These are phyloP conservation scores for Fusarium austroafricanum DNA, from an alignment of 2,329 filamentous ascomycete genomes.

Conservation along the genomic window DNA sequence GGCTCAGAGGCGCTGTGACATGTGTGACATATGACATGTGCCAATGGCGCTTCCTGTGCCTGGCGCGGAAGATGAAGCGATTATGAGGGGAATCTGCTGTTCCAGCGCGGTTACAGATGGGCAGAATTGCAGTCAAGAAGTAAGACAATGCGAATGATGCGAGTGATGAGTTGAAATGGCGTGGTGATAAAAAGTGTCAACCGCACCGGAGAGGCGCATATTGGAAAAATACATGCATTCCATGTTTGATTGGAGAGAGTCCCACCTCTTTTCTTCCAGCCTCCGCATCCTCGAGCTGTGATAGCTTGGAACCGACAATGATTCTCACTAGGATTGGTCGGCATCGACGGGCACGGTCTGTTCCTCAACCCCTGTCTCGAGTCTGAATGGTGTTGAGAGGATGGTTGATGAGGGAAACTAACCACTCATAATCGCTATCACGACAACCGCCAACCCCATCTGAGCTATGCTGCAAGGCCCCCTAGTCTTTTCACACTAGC, in stretches of 20 bases:
- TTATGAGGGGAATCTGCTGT: constrained; percentile 5
- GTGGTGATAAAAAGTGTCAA: constrained; percentile 18
- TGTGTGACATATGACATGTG: constrained; percentile 27
- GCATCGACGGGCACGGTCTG: no score
- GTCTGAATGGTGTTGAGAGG: no score
- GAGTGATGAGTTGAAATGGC: constrained; percentile 36
- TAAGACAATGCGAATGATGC: constrained; percentile 17
- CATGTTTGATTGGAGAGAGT: no score
- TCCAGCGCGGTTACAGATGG: constrained; percentile 24
- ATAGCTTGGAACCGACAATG: no score
- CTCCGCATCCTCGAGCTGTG: not conserved
- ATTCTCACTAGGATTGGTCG: no score
- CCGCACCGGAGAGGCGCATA: not conserved
- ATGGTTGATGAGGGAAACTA: no score
- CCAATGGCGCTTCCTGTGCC: constrained; percentile 20
- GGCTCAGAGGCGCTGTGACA: not conserved
- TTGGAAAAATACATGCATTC: no score
- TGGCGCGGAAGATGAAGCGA: constrained; percentile 13
- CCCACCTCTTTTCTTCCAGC: not conserved
- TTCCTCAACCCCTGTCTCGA: no score
- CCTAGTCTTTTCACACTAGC: constrained; percentile 28
- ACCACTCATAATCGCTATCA: no score
- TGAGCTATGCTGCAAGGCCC: constrained; percentile 20
- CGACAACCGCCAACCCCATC: no score
- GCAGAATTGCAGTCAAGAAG: not conserved